A percentile compares a stretch with the other conserved stretches of the same genome.
These are phyloP conservation scores for Tolypocladium guangdongense DNA, from an alignment of 2,329 filamentous ascomycete species.

Conservation along the genomic window DNA sequence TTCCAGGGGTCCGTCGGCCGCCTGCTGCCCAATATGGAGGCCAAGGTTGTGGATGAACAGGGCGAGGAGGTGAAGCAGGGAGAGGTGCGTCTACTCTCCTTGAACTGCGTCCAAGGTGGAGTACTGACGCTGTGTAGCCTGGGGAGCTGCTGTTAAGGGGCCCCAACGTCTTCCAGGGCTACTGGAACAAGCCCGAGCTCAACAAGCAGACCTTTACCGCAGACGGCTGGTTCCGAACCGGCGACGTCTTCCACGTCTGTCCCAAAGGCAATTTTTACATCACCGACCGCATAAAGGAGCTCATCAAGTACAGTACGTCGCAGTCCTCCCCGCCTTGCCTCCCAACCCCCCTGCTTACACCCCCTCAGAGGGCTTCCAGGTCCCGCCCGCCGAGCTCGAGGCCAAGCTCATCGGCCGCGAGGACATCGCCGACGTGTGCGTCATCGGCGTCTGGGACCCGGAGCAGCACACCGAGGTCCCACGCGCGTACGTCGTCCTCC, in stretches of 20 bases:
- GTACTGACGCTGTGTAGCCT: slow-evolving; percentile 11
- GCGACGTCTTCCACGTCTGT: slow-evolving; percentile 75
- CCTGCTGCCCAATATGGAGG: slow-evolving; percentile 67
- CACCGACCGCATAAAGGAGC: slow-evolving; percentile 73
- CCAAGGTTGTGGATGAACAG: slow-evolving; percentile 64
- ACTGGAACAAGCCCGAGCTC: slow-evolving; percentile 61
- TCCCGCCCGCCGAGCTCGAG: slow-evolving; percentile 57
- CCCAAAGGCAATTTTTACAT: slow-evolving; percentile 75
- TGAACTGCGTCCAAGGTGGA: background rate
- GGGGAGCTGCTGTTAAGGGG: slow-evolving; percentile 72
- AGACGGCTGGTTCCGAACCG: slow-evolving; percentile 85
- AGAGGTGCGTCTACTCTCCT: slow-evolving; percentile 15
- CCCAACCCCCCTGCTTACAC: slow-evolving; percentile 24
- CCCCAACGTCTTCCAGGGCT: slow-evolving; percentile 71
- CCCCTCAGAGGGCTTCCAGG: slow-evolving; percentile 50
- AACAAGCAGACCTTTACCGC: slow-evolving; percentile 59
- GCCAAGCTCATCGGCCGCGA: slow-evolving; percentile 32
- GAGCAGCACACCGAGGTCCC: slow-evolving; percentile 57
- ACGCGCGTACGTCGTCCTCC: slow-evolving; percentile 30
- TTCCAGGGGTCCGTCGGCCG: slow-evolving; percentile 70
- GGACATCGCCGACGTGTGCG: slow-evolving; percentile 47
- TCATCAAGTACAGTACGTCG: slow-evolving; percentile 39
- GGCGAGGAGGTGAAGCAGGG: slow-evolving; percentile 44
- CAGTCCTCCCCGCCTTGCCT: background rate
- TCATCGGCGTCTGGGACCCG: slow-evolving; percentile 49